Evolutionary conservation across 345 rosid genomes (phyloP), one percentile per base, ranked within the genome.

Genomic region (Jatropha curcas): DNA sequence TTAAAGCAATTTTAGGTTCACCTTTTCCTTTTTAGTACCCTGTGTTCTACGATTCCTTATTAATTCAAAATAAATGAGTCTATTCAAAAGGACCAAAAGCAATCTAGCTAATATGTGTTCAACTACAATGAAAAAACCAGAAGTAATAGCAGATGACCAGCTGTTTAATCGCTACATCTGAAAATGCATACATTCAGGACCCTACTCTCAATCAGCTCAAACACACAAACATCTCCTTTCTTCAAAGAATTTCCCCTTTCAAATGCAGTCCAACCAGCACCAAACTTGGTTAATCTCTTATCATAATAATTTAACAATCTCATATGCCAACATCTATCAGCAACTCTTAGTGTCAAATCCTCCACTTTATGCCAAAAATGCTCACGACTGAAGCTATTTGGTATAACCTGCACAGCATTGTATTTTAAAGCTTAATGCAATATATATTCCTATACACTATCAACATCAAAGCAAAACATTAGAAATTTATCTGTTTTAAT

Each of bases 141-240:
- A 51, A 48, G 20, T 48, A 2, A 35, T 35, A 35, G 39, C 39
- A 35, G 7, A 5, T 35, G 4, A 35, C 7, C 39, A 35, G 7
- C 39, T 35, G 39, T 35, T 35, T 48, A 48, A 48, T 48, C 6
- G 17, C 3, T 24, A 55, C 31, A 24, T 61, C 61, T 63, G 46
- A 52, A 60, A 66, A 77, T 81, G 57, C 61, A 59, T 50, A 81
- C 81, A 39, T 67, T 50, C 17, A 81, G 28, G 16, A 64, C 61
- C 19, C 6, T n/a, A 25, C 28, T 30, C 52, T 73, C 16, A 17
- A 81, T 48, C 41, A 73, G 71, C 71, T 76, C 81, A 43, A 76
- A 79, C 46, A 61, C 45, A 25, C 79, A 76, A 46, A 56, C 71
- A 63, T 82, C 81, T 60, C 74, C 69, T 17, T 7, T 58, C 59